A percentile compares a stretch with the other conserved stretches of the same genome.
Evolutionary conservation across 768 basidiomycete genomes (phyloP).

Genomic region (Tylopilus sp.): DNA sequence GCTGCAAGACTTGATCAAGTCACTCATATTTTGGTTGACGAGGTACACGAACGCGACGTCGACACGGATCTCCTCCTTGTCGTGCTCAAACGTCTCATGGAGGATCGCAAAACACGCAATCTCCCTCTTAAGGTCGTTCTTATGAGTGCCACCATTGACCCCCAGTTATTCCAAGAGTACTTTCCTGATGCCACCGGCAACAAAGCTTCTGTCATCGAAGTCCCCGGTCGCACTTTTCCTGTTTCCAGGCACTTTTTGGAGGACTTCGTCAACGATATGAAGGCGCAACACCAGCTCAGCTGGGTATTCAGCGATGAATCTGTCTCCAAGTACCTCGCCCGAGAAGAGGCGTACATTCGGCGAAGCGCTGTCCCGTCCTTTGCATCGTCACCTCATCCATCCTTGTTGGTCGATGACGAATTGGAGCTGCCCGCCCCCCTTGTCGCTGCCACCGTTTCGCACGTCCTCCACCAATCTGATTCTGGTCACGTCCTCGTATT

Average conservation of each 20-base stretch:
- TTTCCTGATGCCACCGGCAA: conserved; percentile 62
- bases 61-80: conserved; percentile 90
- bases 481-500: conserved; percentile 91
- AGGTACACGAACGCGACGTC: conserved; percentile 94
- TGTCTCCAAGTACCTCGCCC: conserved; percentile 67
- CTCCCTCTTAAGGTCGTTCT: conserved; percentile 82
- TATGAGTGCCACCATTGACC: conserved; percentile 96
- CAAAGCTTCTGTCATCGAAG: conserved; percentile 68
- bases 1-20: conserved; percentile 61
- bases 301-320: conserved; percentile 74
- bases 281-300: conserved; percentile 32
- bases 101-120: conserved; percentile 64
- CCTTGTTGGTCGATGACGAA: conserved; percentile 41
- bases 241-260: conserved; percentile 81
- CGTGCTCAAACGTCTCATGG: conserved; percentile 79
- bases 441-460: conserved; percentile 75
- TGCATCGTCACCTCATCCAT: conserved; percentile 7
- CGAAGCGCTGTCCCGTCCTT: neutral
- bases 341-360: conserved; percentile 42
- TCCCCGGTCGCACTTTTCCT: conserved; percentile 92
- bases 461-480: conserved; percentile 68
- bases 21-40: conserved; percentile 91
- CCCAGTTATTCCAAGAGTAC: conserved; percentile 83
- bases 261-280: conserved; percentile 59
- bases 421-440: conserved; percentile 79